Evolutionary conservation across 2,329 filamentous ascomycete genomes (phyloP), one percentile per base, ranked within the genome.

Genomic region (Chrysosporium queenslandicum): DNA sequence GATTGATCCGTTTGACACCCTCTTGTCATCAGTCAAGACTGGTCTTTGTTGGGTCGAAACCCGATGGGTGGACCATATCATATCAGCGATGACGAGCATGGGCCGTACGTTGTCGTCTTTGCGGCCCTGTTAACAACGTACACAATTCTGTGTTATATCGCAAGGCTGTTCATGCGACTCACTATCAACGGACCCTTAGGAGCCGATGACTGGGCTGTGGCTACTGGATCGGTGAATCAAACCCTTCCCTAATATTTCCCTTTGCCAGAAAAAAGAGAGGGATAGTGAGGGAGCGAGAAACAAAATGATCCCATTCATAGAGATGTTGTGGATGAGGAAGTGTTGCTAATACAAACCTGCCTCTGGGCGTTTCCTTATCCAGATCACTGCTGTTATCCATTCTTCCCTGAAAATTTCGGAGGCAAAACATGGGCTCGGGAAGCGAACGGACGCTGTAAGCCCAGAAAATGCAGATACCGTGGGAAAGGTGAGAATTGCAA

Each of bases 131-230:
- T 56, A 23, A 54, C 55, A 53, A 53, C 53, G 9, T 58, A 58
- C 34, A 56, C 50, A 43, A 50, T 58, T 37, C 41, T 58, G 2
- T 57, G 55, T 34, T 56, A 53, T 37, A 37, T 56, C 21, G 53
- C 53, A 20, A 53, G 56, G 29, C 14, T 58, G 27, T 14, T 54
- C 23, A 54, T 55, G 36, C 51, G 56, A 45, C 39, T 55, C 25
- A 57, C 56, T 8, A 55, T 58, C 32, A 58, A 58, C 30, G 56
- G 55, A 18, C 56, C 56, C 7, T 46, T 58, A 40, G 53, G 55
- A 14, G 23, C 34, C 18, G 56, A 58, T 25, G 56, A 58, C 43
- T 55, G 48, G 45, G 43, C 52, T n/a, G 49, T 58, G 27, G 53
- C 56, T 27, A 34, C 42, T 25, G 56, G 56, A 52, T 46, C 55